Evolutionary conservation across 140 eudicot species (phyloP), one percentile per base, ranked within the genome.

Genomic region (Anethum foeniculum): DNA sequence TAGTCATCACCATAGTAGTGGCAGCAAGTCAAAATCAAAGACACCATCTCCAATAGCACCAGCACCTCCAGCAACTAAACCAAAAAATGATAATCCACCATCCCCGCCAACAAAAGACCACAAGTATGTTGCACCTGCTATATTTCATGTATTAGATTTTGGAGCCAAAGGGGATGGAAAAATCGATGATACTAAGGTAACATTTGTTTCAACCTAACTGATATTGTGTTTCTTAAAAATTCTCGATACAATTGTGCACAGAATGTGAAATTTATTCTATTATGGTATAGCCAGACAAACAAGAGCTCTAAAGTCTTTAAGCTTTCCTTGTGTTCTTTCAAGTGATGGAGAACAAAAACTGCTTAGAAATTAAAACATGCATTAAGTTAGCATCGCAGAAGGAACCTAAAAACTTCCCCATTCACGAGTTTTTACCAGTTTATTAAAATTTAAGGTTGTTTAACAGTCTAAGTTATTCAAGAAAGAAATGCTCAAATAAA

Each of bases 161-260:
- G 97, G 97, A 14, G 97, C 99, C 68, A 89, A 88, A 86, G 99
- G 99, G 18, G 93, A 95, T 86, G 99, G 99, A 71, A 77, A 0
- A 38, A 83, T 85, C 1, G 99, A 95, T 85, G 99, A 95, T 78
- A 95, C 99, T 46, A 92, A 95, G 93, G 99, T 95, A 82, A 74
- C 48, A 48, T 79, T 46, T 43, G 9, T 79, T 65, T 8, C 8
- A 77, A 0, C 56, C 60, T 34, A 47, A 75, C 62, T 46, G 79
- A 75, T 11, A 47, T 58, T 43, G 10, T 43, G 8, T 62, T 58
- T 67, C 2, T 21, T 39, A 6, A 9, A 9, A 15, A 27, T 27
- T 75, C 62, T 75, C 6, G 3, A 47, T 75, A 34, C 9, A 47
- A 14, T 47, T 75, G 23, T 14, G 12, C 62, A 47, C n/a, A 27